phyloP scores from a whole-genome alignment of 306 rosid species.

The Glycine latifolia region DNA sequence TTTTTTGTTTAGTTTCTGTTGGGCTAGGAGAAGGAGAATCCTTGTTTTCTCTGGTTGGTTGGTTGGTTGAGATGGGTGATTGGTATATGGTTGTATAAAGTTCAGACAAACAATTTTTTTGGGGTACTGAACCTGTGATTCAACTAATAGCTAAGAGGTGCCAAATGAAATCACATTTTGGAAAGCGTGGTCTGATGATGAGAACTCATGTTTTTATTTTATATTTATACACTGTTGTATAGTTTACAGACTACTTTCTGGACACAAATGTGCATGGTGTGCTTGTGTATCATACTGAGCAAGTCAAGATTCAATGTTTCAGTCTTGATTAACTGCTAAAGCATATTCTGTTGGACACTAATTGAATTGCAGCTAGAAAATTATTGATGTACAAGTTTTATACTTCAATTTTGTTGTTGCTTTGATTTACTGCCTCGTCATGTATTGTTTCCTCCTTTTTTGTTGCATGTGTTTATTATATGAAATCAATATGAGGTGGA shows the following conservation, averaged over 20 bases:
- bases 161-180: neutral
- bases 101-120: neutral
- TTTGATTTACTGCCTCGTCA: slow-evolving; percentile 20
- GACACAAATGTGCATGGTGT: slow-evolving; percentile 4
- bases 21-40: neutral
- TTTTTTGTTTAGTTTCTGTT: neutral
- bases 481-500: slow-evolving; percentile 13
- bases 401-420: neutral
- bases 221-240: neutral
- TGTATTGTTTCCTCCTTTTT: slow-evolving; percentile 29
- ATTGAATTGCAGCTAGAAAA: slow-evolving; percentile 22
- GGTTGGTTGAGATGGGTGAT: neutral
- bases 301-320: neutral
- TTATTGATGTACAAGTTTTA: neutral
- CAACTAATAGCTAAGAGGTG: neutral
- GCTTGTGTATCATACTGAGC: neutral
- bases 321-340: neutral
- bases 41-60: neutral
- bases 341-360: neutral
- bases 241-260: neutral
- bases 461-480: slow-evolving; percentile 10
- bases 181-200: neutral
- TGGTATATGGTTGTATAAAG: neutral
- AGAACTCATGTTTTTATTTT: neutral
- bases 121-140: neutral